Evolutionary conservation across 352 stramenopile species (phyloP).

Genomic region (Stephanocyclus meneghinianus): DNA sequence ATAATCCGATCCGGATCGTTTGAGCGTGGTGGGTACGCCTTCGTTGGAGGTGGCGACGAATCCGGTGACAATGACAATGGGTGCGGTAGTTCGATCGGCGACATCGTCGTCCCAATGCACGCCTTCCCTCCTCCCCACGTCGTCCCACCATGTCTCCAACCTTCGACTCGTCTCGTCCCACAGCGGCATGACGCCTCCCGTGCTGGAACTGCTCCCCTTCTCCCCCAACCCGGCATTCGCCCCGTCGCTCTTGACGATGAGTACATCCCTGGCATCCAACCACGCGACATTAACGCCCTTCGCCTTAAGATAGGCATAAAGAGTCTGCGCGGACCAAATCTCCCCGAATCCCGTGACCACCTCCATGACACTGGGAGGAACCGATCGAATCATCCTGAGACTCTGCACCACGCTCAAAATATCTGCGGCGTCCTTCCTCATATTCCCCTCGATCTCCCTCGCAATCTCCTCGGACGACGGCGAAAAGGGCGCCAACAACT

Average conservation of each 20-base stretch:
- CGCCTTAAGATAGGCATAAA: conserved; percentile 79
- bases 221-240: conserved; percentile 83
- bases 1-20: conserved; percentile 91
- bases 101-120: conserved; percentile 26
- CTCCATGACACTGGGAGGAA: conserved; percentile 69
- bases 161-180: conserved; percentile 51
- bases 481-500: conserved; percentile 35
- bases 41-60: conserved; percentile 91
- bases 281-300: conserved; percentile 82
- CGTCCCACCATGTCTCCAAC: conserved; percentile 62
- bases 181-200: conserved; percentile 67
- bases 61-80: conserved; percentile 89
- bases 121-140: conserved; percentile 39
- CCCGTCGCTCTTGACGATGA: conserved; percentile 79
- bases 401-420: conserved; percentile 69
- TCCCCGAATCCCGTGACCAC: conserved; percentile 94
- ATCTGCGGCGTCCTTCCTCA: conserved; percentile 61
- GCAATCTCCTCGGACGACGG: conserved; percentile 24
- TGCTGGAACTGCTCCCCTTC: conserved; percentile 83
- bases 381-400: conserved; percentile 65
- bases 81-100: neutral
- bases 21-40: conserved; percentile 90
- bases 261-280: conserved; percentile 90
- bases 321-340: conserved; percentile 92
- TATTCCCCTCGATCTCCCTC: conserved; percentile 44